Percentiles rank a stretch among this genome's conserved stretches.
These are phyloP conservation scores for Suillus subalutaceus DNA, from an alignment of 768 basidiomycete species.

Conservation along the genomic window DNA sequence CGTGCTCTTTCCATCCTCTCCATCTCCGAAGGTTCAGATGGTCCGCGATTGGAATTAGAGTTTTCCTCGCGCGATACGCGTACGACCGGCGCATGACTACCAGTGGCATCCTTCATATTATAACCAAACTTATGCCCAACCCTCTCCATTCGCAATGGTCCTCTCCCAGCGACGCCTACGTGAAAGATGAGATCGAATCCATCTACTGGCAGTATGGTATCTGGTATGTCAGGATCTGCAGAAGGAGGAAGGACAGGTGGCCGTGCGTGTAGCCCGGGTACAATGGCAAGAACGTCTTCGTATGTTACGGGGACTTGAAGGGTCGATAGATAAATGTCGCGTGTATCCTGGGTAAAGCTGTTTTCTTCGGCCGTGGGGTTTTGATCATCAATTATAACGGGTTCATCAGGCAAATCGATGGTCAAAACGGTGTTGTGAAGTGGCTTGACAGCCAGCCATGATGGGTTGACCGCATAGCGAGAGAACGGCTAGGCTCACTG, in stretches of 20 bases:
- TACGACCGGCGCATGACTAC: constrained; percentile 53
- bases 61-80: constrained; percentile 32
- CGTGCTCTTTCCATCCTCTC: constrained; percentile 33
- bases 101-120: constrained; percentile 65
- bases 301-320: constrained; percentile 64
- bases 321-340: constrained; percentile 60
- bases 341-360: constrained; percentile 24
- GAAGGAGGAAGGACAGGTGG: constrained; percentile 54
- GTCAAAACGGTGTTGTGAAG: constrained; percentile 59
- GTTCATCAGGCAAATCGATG: constrained; percentile 38
- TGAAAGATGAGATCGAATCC: constrained; percentile 76
- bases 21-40: constrained; percentile 26
- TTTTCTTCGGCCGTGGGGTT: constrained; percentile 14
- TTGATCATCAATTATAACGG: constrained; percentile 25
- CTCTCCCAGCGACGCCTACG: constrained; percentile 67
- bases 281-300: constrained; percentile 52
- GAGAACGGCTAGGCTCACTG: constrained; percentile 51
- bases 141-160: constrained; percentile 64
- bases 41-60: constrained; percentile 13
- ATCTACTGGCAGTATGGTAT: constrained; percentile 43
- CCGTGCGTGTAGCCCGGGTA: constrained; percentile 61
- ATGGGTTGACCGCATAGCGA: constrained; percentile 62
- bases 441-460: constrained; percentile 69
- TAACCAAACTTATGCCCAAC: constrained; percentile 71
- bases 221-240: constrained; percentile 37